These are phyloP conservation scores for Camellia granthamiana DNA, from an alignment of 148 eudicot species.

Conservation along the genomic window DNA sequence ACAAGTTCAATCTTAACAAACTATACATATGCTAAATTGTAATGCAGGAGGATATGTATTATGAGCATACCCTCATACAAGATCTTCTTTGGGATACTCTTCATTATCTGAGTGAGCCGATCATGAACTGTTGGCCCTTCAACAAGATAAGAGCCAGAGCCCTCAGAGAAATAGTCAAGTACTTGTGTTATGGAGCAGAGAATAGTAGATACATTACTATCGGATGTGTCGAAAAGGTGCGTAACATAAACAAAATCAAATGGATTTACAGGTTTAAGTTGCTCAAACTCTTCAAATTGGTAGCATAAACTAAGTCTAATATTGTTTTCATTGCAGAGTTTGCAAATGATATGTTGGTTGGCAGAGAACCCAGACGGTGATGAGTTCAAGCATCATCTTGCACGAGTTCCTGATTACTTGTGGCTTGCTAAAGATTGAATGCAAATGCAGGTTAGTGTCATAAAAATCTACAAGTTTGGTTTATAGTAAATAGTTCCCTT, in stretches of 20 bases:
- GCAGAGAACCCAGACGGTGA: slow-evolving; percentile 15
- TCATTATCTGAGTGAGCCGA: slow-evolving; percentile 15
- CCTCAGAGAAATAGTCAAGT: not conserved
- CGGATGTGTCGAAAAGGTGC: slow-evolving; percentile 33
- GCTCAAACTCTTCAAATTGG: not conserved
- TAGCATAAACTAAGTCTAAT: too few relatives aligned
- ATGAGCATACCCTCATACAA: slow-evolving; percentile 7
- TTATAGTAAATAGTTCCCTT: too few relatives aligned
- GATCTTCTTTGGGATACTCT: slow-evolving; percentile 18
- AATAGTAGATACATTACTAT: slow-evolving; percentile 31
- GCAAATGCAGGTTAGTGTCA: slow-evolving; percentile 23
- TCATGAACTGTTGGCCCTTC: slow-evolving; percentile 16
- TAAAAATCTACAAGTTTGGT: not conserved
- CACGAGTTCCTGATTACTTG: slow-evolving; percentile 19
- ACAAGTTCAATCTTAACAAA: slow-evolving; percentile 9
- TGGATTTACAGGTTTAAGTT: not conserved
- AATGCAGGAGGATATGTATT: slow-evolving; percentile 19
- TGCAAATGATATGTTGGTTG: slow-evolving; percentile 11
- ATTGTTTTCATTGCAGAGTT: not conserved
- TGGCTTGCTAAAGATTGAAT: slow-evolving; percentile 31
- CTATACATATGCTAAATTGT: slow-evolving; percentile 9
- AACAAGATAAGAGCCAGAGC: slow-evolving; percentile 18
- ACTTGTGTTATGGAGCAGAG: slow-evolving; percentile 15
- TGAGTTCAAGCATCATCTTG: slow-evolving; percentile 17
- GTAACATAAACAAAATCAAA: not conserved